Evolutionary conservation across 2,329 filamentous ascomycete genomes (phyloP), one percentile per base, ranked within the genome.

Genomic region (Penicillium paneum): DNA sequence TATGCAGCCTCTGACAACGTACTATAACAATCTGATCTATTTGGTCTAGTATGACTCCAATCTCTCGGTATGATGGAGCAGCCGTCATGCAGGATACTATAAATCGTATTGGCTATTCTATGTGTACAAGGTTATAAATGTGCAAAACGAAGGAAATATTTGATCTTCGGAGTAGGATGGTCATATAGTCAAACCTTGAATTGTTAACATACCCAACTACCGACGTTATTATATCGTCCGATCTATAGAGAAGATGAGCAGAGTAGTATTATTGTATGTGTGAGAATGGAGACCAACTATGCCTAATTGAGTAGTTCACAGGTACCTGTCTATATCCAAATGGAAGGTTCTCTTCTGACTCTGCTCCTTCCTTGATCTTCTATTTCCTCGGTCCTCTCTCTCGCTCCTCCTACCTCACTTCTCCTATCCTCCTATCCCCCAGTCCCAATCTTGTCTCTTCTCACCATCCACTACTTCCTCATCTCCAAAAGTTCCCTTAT

Each of bases 351-450:
- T 28, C 28, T 13, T 41, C 21, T 31, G 13, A 21, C 11, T 24
- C 28, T 29, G 40, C 29, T 29, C 48, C 13, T 45, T 50, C 48
- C 40, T 45, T n/a, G 6, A 10, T 24, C 19, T 26, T n/a, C 38
- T 46, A 31, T 49, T 32, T 26, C 47, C 41, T 55, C 39, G 50
- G 40, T 51, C 51, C 39, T 29, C 29, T 42, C 43, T 26, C 28
- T 35, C 8, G n/a, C 38, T 44, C 31, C 32, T 44, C 19, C 31
- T 32, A 45, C 46, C 32, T 48, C 48, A 40, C 55, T 72, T 71
- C 64, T 70, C 58, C 66, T 71, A 63, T 70, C 58, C 66, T 60
- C 47, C 62, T 67, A 68, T 38, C 35, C 35, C 39, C 48, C 52
- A 35, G 21, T 32, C 28, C 48, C 55, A 57, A 48, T 48, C 35